Evolutionary conservation across 306 rosid genomes (phyloP), one percentile per base, ranked within the genome.

Genomic region (Hylodesmum podocarpum): DNA sequence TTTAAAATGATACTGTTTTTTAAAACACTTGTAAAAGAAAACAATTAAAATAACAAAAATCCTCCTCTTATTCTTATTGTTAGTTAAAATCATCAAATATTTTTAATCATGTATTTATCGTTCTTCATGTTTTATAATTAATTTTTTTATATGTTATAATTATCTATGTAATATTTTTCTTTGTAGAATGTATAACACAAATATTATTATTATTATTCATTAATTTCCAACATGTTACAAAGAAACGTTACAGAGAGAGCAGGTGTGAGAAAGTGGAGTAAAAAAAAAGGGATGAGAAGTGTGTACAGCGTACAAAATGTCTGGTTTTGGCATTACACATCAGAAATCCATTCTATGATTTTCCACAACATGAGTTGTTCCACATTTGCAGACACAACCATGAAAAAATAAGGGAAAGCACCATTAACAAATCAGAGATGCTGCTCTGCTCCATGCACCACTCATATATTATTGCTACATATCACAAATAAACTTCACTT

Each of bases 301-400:
- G 46, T 73, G 61, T 31, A 44, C 18, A 61, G 37, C 44, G 78
- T 73, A 77, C 78, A 77, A 50, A 83, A 74, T 76, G 82, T 72
- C 72, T 62, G 68, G 65, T 82, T 76, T 34, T 58, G 59, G 58
- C 77, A 80, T 72, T 77, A 67, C 71, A 83, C 22, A 78, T 69
- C 36, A 75, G 54, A 81, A 84, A 75, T 71, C 76, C 79, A 41
- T 84, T 53, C 21, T 19, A 80, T 63, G 66, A 71, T 81, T 86
- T 79, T 71, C 78, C 61, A 67, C 81, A 89, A 85, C 98, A 91
- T 88, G 95, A 74, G 57, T 86, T 93, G 91, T 72, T 62, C 77
- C 65, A 65, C 85, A 57, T 82, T 33, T 7, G 79, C 74, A 87
- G 86, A 78, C 69, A 84, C 89, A 93, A 84, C 85, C 98, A 89